Evolutionary conservation across 2,329 filamentous ascomycete genomes (phyloP).

Genomic region (Cercospora sesami): DNA sequence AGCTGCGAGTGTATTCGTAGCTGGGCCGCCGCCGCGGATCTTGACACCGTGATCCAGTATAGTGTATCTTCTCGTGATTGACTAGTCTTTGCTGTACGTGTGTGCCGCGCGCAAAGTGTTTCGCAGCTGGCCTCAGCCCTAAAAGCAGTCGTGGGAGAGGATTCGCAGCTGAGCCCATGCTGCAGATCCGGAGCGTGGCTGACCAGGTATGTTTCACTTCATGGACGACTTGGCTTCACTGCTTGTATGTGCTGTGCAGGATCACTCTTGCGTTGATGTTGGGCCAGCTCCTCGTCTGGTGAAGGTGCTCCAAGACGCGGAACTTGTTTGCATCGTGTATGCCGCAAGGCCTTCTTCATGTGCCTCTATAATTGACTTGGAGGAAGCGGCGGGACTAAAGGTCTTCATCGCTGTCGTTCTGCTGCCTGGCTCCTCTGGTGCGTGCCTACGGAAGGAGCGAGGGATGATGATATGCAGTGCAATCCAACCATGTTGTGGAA

Average conservation of each 20-base stretch:
- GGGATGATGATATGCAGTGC: background rate
- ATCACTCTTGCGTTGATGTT: background rate
- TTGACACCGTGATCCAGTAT: background rate
- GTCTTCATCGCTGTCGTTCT: too few species aligned
- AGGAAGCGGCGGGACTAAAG: too few species aligned
- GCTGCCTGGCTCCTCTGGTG: background rate
- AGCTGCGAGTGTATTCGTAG: background rate
- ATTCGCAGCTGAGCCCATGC: background rate
- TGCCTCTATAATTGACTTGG: too few species aligned
- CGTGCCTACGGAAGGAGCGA: background rate
- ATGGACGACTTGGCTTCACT: background rate
- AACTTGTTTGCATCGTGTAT: background rate
- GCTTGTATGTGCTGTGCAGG: background rate
- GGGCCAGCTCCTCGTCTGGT: background rate
- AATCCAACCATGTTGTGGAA: background rate
- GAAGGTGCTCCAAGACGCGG: background rate
- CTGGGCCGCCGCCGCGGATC: background rate
- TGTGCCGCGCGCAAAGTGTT: background rate
- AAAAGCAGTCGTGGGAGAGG: background rate
- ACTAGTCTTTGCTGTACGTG: background rate
- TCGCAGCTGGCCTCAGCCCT: background rate
- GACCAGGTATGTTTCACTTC: background rate
- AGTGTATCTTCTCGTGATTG: background rate
- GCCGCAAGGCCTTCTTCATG: background rate
- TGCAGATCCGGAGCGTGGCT: background rate